Base-by-base conservation (phyloP, 1,139 yeast genomes). In the Wickerhamomyces sp. region DNA sequence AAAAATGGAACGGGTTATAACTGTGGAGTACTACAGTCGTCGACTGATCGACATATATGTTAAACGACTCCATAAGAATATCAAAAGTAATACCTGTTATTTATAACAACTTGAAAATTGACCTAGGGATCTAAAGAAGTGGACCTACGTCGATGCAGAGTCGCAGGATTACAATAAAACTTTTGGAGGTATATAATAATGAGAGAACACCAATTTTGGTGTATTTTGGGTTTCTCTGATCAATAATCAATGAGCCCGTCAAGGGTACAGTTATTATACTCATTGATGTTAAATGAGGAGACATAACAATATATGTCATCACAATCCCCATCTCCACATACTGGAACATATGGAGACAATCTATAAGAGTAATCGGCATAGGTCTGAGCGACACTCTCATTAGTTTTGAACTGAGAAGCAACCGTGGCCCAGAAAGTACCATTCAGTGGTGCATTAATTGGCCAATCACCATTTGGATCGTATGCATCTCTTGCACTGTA, bases 351-450 rank as follows among this genome's bases (percentile, higher is more conserved):
- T 29, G 85, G 84, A 37, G 84, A 75, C 50, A 64, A 63, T 58
- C 89, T 72, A 61, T 70, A 75, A 44, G 78, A 73, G 45, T 64
- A 64, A 44, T 71, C 65, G 35, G 75, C 64, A 60, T 75, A 82
- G 49, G 60, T 52, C 48, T 77, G 82, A 48, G 78, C 71, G 57
- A 69, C 66, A 3, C 60, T 68, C 27, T 68, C 61, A 51, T 75
- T 65, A 31, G 65, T 51, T 26, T 60, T 62, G 52, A 64, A 69
- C 56, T 50, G 45, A 14, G 59, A 56, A 18, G 68, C 63, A 32
- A 67, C 71, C 27, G 59, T 56, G 53, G 79, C 75, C 84, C 84
- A 79, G 67, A 78, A 79, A 13, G 81, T 73, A 34, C 76, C 84
- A 56, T 79, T 79, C 54, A 79, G 66, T 11, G 84, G 81, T 7